Evolutionary conservation across 352 stramenopile genomes (phyloP).

Genomic region (Globisporangium paroecandrum): DNA sequence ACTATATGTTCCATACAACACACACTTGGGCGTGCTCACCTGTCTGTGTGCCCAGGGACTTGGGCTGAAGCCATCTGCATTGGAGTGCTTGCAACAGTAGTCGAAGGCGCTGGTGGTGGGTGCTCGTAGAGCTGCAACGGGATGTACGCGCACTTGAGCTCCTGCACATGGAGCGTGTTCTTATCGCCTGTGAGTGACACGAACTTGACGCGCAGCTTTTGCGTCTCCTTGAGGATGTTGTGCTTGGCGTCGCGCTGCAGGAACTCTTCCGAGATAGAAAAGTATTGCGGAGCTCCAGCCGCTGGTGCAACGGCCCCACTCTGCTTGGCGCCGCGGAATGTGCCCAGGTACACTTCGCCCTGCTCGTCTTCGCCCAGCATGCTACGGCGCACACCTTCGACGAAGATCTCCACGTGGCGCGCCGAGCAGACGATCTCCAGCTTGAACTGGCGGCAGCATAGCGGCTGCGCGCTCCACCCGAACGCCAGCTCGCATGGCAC

Average conservation of each 20-base stretch:
- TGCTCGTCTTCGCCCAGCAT: slow-evolving; percentile 58
- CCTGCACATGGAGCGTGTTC: slow-evolving; percentile 29
- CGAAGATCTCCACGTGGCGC: slow-evolving; percentile 67
- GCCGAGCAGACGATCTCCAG: slow-evolving; percentile 58
- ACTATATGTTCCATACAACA: not conserved
- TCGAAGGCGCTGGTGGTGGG: slow-evolving; percentile 9
- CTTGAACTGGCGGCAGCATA: slow-evolving; percentile 45
- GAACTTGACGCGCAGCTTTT: slow-evolving; percentile 61
- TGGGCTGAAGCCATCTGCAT: not conserved
- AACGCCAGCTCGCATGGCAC: slow-evolving; percentile 43
- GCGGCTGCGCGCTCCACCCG: slow-evolving; percentile 28
- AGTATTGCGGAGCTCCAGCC: slow-evolving; percentile 20
- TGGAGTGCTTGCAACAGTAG: slow-evolving; percentile 5
- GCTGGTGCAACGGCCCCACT: not conserved
- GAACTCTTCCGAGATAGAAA: slow-evolving; percentile 47
- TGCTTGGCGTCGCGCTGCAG: slow-evolving; percentile 38
- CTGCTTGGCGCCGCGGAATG: slow-evolving; percentile 39
- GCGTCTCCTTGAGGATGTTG: slow-evolving; percentile 53
- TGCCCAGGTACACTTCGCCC: slow-evolving; percentile 71
- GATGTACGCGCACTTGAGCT: slow-evolving; percentile 43
- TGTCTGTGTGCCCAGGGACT: not conserved
- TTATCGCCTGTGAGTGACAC: slow-evolving; percentile 69
- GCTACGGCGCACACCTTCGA: slow-evolving; percentile 43
- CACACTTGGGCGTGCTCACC: not conserved
- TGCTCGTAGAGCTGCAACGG: slow-evolving; percentile 20